Base-by-base conservation (phyloP, 2,329 filamentous ascomycete species). In the Phialophora macrospora region DNA sequence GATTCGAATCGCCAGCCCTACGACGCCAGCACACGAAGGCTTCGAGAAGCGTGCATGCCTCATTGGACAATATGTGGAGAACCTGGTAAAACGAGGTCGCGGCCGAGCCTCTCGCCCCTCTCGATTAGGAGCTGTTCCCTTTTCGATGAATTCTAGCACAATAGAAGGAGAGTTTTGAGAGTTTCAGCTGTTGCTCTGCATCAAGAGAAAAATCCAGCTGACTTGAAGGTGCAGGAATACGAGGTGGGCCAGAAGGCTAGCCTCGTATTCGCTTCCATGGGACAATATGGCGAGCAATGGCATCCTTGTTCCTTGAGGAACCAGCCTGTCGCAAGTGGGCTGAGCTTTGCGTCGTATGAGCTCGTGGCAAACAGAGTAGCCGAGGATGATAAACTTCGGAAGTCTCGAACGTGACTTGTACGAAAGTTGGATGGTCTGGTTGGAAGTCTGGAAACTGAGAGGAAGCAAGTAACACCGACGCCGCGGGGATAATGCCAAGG, bases 191-290 rank as follows among this genome's bases (percentile, higher is more conserved):
- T 1, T 3, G 2, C 17, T 3, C n/a, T 44, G 38, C 38, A 8
- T 0, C 17, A 44, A n/a, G 38, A 59, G 7, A 49, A 3, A 30
- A 59, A 9, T 12, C 11, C 41, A 28, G 24, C 12, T 32, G 24
- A 59, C n/a, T 28, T 59, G 56, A 51, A 59, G n/a, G 30, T 2
- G 26, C 56, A 49, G 11, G 26, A 24, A 30, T 28, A 46, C 41
- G 24, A 12, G 7, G 44, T 28, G 3, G 22, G n/a, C n/a, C 24
- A 20, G 4, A 7, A 14, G 26, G 11, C 41, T 49, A 48, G 24
- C 12, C 41, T 59, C 56, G 56, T 51, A 51, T 51, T 59, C 44
- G 56, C 41, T 49, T 58, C 38, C 56, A 7, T 5, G 44, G 46
- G 26, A n/a, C 44, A 2, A n/a, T 32, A 12, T 9, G 17, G 14